Conservation (phyloP, 306 rosid genomes). For the Geum urbanum region DNA sequence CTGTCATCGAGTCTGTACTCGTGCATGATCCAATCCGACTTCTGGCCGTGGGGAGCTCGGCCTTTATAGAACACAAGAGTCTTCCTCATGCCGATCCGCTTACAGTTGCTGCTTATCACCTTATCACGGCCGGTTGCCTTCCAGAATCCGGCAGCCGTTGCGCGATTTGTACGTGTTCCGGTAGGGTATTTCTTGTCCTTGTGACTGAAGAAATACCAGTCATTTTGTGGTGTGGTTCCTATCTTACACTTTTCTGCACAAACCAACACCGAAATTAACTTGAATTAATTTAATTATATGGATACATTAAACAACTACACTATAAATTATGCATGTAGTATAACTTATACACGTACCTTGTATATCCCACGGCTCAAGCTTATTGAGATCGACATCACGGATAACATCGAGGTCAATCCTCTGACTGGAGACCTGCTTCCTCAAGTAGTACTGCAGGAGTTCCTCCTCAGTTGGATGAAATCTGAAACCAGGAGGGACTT, state of each 20-base stretch:
- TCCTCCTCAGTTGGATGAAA: constrained; percentile 90
- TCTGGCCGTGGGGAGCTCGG: constrained; percentile 90
- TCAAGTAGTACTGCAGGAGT: constrained; percentile 75
- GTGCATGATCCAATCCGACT: constrained; percentile 97
- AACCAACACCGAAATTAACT: background rate
- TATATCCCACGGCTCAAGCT: constrained; percentile 98
- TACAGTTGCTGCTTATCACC: constrained; percentile 59
- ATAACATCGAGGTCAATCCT: constrained; percentile 83
- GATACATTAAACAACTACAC: background rate
- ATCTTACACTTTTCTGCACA: constrained; percentile 74
- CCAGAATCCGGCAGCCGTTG: constrained; percentile 93
- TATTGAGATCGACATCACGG: constrained; percentile 91
- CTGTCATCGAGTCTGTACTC: constrained; percentile 83
- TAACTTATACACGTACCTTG: constrained; percentile 47
- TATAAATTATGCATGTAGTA: too few relatives aligned
- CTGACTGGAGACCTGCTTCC: constrained; percentile 72
- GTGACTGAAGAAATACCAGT: constrained; percentile 96
- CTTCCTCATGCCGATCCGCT: constrained; percentile 89
- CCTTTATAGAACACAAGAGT: constrained; percentile 93
- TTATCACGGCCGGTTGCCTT: constrained; percentile 97
- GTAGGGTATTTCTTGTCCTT: constrained; percentile 97
- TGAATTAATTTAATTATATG: background rate
- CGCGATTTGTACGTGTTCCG: constrained; percentile 87
- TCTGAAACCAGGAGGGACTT: constrained; percentile 89
- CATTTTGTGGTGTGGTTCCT: constrained; percentile 93